These are phyloP conservation scores for Bretschneidera sinensis DNA, from an alignment of 345 rosid species.

Conservation along the genomic window DNA sequence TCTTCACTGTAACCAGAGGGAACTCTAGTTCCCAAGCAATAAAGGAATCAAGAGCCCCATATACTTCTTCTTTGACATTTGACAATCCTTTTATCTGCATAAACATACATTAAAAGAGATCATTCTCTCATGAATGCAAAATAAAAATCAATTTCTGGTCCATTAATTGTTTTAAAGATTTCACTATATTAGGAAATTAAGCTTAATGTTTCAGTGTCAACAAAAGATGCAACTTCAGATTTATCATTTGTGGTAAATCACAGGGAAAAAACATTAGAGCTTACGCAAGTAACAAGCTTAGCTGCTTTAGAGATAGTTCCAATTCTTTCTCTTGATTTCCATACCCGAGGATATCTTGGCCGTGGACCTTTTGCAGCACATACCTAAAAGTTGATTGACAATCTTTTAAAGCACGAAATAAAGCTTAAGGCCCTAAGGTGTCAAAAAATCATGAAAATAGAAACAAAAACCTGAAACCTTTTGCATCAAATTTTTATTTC, in stretches of 20 bases:
- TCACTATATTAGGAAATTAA: neutral
- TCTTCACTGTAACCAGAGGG: constrained; percentile 78
- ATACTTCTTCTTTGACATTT: constrained; percentile 90
- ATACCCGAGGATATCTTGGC: constrained; percentile 85
- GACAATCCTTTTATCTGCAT: constrained; percentile 64
- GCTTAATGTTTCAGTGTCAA: neutral
- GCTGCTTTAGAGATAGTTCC: constrained; percentile 82
- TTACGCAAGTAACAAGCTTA: constrained; percentile 69
- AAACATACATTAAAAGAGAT: neutral
- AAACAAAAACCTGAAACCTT: neutral
- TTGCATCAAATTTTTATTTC: neutral
- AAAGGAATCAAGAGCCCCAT: constrained; percentile 87
- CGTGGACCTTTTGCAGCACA: constrained; percentile 90
- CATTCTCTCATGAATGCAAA: neutral
- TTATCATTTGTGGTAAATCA: neutral
- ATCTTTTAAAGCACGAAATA: neutral
- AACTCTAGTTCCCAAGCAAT: constrained; percentile 97
- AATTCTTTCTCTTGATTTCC: constrained; percentile 64
- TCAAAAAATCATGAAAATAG: neutral
- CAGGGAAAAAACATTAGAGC: constrained; percentile 4
- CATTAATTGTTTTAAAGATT: neutral
- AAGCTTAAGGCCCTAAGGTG: no score
- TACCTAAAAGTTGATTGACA: constrained; percentile 37
- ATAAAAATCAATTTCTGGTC: constrained; percentile 10
- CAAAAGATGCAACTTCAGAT: neutral